Conservation (phyloP, 2,329 filamentous ascomycete genomes). For the Neophaeococcomyces mojaviensis region DNA sequence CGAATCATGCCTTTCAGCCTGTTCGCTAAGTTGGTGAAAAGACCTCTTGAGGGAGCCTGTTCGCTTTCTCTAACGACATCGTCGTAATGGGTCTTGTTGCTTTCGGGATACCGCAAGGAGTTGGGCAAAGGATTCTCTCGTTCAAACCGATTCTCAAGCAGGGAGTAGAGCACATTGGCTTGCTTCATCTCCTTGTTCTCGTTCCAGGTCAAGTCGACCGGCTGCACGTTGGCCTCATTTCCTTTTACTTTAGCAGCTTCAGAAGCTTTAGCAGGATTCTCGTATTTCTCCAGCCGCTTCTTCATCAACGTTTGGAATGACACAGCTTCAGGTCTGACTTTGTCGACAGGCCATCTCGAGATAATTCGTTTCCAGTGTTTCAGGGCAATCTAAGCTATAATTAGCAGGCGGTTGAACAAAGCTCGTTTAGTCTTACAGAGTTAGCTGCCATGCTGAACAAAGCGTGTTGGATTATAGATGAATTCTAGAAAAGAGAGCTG, state of each 20-base stretch:
- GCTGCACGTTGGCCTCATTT: constrained; percentile 17
- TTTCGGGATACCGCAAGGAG: constrained; percentile 42
- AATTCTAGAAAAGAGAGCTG: not conserved
- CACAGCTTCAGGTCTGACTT: constrained; percentile 37
- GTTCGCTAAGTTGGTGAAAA: constrained; percentile 24
- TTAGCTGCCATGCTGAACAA: constrained; percentile 22
- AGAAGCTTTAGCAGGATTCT: constrained; percentile 11
- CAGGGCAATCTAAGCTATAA: constrained; percentile 21
- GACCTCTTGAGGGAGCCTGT: constrained; percentile 44
- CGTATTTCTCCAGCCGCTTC: constrained; percentile 15
- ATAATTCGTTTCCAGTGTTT: constrained; percentile 37
- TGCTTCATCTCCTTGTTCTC: constrained; percentile 35
- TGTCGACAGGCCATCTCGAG: constrained; percentile 38
- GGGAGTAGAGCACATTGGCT: constrained; percentile 51
- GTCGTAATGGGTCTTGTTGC: constrained; percentile 46
- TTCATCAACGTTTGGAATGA: constrained; percentile 33
- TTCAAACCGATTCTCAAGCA: constrained; percentile 53
- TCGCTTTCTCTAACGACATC: constrained; percentile 46
- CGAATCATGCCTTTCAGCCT: constrained; percentile 8
- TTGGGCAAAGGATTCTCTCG: constrained; percentile 43
- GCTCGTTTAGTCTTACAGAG: constrained; percentile 20
- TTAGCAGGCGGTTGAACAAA: constrained; percentile 8
- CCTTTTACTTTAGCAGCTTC: constrained; percentile 12
- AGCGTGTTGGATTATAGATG: not conserved
- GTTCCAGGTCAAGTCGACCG: constrained; percentile 25